A percentile compares a stretch with the other conserved stretches of the same genome.
These are phyloP conservation scores for Phoma sp. DNA, from an alignment of 2,329 filamentous ascomycete genomes.

Conservation along the genomic window DNA sequence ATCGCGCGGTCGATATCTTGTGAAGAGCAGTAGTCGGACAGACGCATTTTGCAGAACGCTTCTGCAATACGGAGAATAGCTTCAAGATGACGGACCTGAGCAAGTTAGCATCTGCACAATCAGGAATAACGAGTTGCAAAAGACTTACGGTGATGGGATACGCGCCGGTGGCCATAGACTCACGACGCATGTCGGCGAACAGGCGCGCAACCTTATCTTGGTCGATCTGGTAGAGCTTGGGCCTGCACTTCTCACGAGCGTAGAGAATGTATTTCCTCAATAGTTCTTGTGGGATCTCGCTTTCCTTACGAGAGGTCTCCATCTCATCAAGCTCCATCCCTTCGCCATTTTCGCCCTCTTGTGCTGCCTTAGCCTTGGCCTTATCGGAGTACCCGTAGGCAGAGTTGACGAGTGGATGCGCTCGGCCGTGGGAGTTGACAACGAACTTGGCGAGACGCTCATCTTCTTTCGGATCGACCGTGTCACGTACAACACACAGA, in stretches of 20 bases:
- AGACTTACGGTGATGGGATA: conserved; percentile 92
- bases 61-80: conserved; percentile 96
- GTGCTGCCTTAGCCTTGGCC: conserved; percentile 28
- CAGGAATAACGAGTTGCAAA: not conserved
- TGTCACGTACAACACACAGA: conserved; percentile 93
- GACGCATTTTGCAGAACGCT: conserved; percentile 94
- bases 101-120: conserved; percentile 21
- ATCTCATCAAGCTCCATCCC: conserved; percentile 61
- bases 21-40: conserved; percentile 92
- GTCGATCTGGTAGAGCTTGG: conserved; percentile 96
- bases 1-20: conserved; percentile 97
- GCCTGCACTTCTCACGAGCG: conserved; percentile 84
- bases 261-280: conserved; percentile 97
- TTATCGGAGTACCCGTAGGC: conserved; percentile 41
- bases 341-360: conserved; percentile 51
- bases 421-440: conserved; percentile 89
- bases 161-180: conserved; percentile 90
- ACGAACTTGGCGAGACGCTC: conserved; percentile 94
- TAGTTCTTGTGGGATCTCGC: conserved; percentile 87
- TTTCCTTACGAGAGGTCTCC: conserved; percentile 62
- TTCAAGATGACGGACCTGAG: conserved; percentile 92
- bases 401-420: conserved; percentile 69
- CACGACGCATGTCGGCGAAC: conserved; percentile 94
- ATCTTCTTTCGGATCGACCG: conserved; percentile 89
- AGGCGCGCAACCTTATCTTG: conserved; percentile 94